Conservation (phyloP, 768 basidiomycete species). For the Termitomyces sp. region DNA sequence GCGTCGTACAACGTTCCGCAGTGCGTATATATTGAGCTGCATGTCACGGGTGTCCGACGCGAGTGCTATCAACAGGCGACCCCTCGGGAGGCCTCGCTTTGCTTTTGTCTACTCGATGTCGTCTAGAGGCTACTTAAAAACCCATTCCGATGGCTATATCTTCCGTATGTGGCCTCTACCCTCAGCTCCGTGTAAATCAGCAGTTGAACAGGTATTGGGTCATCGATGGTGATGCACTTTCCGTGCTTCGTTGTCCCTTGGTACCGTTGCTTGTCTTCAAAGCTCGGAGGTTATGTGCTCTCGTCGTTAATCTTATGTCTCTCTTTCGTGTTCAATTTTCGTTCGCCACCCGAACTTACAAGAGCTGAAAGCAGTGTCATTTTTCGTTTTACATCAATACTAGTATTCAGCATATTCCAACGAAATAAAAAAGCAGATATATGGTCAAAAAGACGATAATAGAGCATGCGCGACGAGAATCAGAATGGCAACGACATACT, state of each 20-base stretch:
- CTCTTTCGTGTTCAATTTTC: too few species aligned
- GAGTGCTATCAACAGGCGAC: too few species aligned
- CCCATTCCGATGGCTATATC: too few species aligned
- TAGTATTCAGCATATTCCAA: neutral
- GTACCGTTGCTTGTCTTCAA: neutral
- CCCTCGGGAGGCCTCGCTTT: neutral
- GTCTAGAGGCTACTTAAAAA: neutral
- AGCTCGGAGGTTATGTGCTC: too few species aligned
- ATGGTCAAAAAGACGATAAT: neutral
- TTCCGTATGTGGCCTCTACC: too few species aligned
- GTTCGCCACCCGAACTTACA: neutral
- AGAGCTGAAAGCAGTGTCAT: neutral
- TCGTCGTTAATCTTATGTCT: too few species aligned
- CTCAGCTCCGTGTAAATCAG: neutral
- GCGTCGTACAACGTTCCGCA: too few species aligned
- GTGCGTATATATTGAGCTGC: too few species aligned
- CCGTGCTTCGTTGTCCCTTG: neutral
- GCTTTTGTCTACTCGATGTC: neutral
- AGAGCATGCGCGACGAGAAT: too few species aligned
- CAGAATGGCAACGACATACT: neutral
- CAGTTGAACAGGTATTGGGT: neutral
- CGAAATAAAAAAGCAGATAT: neutral
- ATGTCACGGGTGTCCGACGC: too few species aligned
- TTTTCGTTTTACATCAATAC: neutral
- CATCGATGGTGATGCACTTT: neutral